Base-by-base conservation (phyloP, 2,329 filamentous ascomycete species). In the Monilinia polystroma region DNA sequence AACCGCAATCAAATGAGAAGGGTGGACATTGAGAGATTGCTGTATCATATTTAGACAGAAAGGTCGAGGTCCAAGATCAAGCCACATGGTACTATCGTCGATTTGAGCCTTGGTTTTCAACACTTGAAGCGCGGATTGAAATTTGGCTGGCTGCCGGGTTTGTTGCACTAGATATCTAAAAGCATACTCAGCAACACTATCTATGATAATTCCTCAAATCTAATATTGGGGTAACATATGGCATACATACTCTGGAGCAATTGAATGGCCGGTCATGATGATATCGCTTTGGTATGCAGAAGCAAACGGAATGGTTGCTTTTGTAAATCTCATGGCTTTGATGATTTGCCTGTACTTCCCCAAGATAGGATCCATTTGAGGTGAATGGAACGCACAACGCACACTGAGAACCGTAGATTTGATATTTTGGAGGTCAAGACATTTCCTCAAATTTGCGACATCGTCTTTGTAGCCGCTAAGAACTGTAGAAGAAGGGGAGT, bases 81-180 rank as follows among this genome's bases (percentile, higher is more conserved):
- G 45, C 41, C 57, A 60, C 41, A 60, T 29, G 23, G 57, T 51
- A 47, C 88, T 85, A 2, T 87, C 85, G 68, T 88, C 83, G 56
- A 90, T 84, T n/a, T 82, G 77, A 68, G 83, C 83, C 20, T 82
- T 79, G 59, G 84, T 80, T 73, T 86, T 82, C 10, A 84, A 87
- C 32, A 80, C 80, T 23, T 84, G 79, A 1, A 92, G 79, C 12
- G 81, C 81, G n/a, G 84, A 79, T 1, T 92, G 78, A 16, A 86
- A 88, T 62, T 82, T 83, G 71, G 92, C 89, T 4, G 88, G 80
- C 75, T 90, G 84, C 8, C 89, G 84, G 18, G 86, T 84, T 68
- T 89, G 86, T 59, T 83, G 83, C 62, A 83, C 81, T 20, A 91
- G 81, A 75, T 92, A 92, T 16, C 81, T 47, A 6, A 47, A 47